A percentile compares a stretch with the other conserved stretches of the same genome.
Conservation (phyloP, 2,329 filamentous ascomycete species). For the Gaeumannomyces sp. region DNA sequence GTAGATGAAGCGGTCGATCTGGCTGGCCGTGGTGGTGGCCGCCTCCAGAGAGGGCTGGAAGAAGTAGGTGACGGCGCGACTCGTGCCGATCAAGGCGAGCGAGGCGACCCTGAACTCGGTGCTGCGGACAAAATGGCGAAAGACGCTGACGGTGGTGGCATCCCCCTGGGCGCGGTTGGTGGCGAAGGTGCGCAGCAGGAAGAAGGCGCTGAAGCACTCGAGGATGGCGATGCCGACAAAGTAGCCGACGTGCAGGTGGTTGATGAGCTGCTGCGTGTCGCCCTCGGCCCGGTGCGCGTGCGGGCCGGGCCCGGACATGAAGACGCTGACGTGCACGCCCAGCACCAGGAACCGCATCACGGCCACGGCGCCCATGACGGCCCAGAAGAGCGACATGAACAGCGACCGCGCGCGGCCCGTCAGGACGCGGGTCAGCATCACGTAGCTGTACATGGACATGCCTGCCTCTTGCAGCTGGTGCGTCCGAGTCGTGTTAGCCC, state of each 20-base stretch:
- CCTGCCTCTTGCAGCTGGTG: slow-evolving; percentile 37
- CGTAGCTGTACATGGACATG: slow-evolving; percentile 42
- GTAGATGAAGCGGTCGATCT: slow-evolving; percentile 36
- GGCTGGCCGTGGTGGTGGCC: slow-evolving; percentile 29
- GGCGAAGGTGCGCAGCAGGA: slow-evolving; percentile 31
- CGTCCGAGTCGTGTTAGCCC: background rate
- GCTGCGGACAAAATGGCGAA: slow-evolving; percentile 33
- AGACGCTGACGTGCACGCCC: slow-evolving; percentile 1
- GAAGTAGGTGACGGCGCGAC: slow-evolving; percentile 34
- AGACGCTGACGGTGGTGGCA: slow-evolving; percentile 25
- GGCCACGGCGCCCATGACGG: slow-evolving; percentile 46
- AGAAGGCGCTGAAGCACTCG: slow-evolving; percentile 33
- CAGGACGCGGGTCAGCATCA: slow-evolving; percentile 45
- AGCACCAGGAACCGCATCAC: slow-evolving; percentile 38
- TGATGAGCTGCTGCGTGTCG: slow-evolving; percentile 24
- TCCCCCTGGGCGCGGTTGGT: slow-evolving; percentile 23
- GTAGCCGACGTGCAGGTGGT: slow-evolving; percentile 34
- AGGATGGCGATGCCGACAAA: slow-evolving; percentile 34
- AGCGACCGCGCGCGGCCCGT: slow-evolving; percentile 33
- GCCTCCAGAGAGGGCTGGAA: slow-evolving; percentile 31
- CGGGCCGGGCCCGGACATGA: background rate
- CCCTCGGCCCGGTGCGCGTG: slow-evolving; percentile 14
- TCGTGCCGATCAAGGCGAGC: slow-evolving; percentile 31
- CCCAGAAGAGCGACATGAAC: slow-evolving; percentile 49
- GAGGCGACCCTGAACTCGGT: slow-evolving; percentile 34